Percentiles rank a stretch among this genome's conserved stretches.
Conservation (phyloP, 176 grass and related monocot genomes). For the Hsuehochloa calcarea region DNA sequence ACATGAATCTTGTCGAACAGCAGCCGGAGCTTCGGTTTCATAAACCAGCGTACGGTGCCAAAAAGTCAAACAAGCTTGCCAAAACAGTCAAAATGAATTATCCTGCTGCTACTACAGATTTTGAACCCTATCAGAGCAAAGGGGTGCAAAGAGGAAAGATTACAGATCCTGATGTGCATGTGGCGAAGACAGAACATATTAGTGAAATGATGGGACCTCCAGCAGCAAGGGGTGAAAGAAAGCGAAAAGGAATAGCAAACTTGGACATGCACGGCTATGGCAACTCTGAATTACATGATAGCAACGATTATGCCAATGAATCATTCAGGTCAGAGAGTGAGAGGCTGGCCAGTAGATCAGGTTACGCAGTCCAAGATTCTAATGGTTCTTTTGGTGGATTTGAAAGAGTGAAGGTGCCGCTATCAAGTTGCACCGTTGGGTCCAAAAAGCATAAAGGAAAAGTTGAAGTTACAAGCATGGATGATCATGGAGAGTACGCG, state of each 20-base stretch:
- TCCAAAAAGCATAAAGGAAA: slow-evolving; percentile 70
- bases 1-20: slow-evolving; percentile 26
- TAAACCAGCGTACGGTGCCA: slow-evolving; percentile 42
- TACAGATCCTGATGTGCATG: slow-evolving; percentile 56
- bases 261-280: slow-evolving; percentile 42
- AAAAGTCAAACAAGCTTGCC: slow-evolving; percentile 40
- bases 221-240: slow-evolving; percentile 63
- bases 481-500: slow-evolving; percentile 35
- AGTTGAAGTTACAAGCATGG: slow-evolving; percentile 45
- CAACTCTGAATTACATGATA: slow-evolving; percentile 41
- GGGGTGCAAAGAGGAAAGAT: slow-evolving; percentile 53
- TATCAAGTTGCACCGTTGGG: slow-evolving; percentile 48
- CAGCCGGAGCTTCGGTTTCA: slow-evolving; percentile 28
- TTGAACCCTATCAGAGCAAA: slow-evolving; percentile 54
- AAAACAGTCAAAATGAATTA: slow-evolving; percentile 50
- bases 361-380: slow-evolving; percentile 37
- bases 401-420: slow-evolving; percentile 41
- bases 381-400: slow-evolving; percentile 36
- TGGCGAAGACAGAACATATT: slow-evolving; percentile 44
- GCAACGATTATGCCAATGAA: slow-evolving; percentile 34
- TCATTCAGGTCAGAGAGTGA: slow-evolving; percentile 34
- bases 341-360: slow-evolving; percentile 39
- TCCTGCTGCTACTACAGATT: slow-evolving; percentile 42
- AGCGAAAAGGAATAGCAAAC: slow-evolving; percentile 51
- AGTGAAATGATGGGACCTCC: slow-evolving; percentile 51